Conservation (phyloP, 441 rosid species). For the Aleurites moluccanus region DNA sequence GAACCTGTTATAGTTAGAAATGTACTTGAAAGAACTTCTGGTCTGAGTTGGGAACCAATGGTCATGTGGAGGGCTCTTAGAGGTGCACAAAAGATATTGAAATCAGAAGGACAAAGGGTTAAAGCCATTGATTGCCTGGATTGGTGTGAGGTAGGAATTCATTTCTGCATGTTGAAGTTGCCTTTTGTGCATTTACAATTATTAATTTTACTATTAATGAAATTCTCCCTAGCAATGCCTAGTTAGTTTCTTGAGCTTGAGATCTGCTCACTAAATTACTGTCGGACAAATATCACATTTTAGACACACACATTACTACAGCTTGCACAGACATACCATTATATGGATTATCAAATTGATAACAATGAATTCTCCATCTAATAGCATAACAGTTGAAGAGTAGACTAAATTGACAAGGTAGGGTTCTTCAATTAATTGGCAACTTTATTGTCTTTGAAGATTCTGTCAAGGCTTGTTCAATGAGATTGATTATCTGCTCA, state of each 20-base stretch:
- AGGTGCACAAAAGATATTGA: constrained; percentile 39
- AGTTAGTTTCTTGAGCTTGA: background rate
- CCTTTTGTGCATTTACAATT: constrained; percentile 1
- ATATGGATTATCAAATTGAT: background rate
- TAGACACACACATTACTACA: background rate
- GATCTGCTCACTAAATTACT: background rate
- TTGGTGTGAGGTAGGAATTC: constrained; percentile 65
- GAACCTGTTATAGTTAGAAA: constrained; percentile 78
- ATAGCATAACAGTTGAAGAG: background rate
- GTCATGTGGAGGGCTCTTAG: constrained; percentile 88
- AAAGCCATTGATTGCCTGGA: constrained; percentile 71
- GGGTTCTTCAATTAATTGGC: background rate
- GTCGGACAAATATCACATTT: background rate
- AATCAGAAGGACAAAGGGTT: constrained; percentile 44
- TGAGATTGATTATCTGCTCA: background rate
- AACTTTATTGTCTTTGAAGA: constrained; percentile 5
- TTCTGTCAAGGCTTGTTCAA: background rate
- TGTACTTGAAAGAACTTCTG: constrained; percentile 65
- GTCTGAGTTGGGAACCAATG: constrained; percentile 92
- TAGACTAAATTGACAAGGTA: background rate
- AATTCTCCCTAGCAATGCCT: background rate
- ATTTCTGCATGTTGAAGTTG: constrained; percentile 16
- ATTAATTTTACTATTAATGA: background rate
- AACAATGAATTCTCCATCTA: background rate
- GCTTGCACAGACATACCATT: background rate